Evolutionary conservation across 441 rosid species (phyloP).

Genomic region (Lepidium campestre): DNA sequence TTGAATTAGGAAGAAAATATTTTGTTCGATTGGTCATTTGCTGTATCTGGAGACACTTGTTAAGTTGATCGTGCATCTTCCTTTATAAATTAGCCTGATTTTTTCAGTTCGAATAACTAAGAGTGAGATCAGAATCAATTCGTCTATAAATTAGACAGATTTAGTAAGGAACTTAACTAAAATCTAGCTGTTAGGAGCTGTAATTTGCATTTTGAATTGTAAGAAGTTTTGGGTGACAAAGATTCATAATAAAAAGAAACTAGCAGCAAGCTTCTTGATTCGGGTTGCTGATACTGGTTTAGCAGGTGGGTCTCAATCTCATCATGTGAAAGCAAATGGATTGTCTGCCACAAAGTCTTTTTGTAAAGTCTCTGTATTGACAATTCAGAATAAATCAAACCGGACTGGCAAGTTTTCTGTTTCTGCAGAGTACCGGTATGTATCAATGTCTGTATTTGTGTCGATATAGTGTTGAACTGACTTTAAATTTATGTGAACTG

Average conservation of each 20-base stretch:
- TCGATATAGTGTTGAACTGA: background rate
- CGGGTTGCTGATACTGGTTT: background rate
- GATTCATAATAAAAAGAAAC: background rate
- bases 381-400: slow-evolving; percentile 35
- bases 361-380: slow-evolving; percentile 33
- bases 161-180: background rate
- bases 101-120: background rate
- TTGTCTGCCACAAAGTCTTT: slow-evolving; percentile 33
- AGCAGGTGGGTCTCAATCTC: slow-evolving; percentile 45
- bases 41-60: background rate
- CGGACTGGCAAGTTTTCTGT: slow-evolving; percentile 35
- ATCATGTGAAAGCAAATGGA: slow-evolving; percentile 31
- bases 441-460: background rate
- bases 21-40: background rate
- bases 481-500: background rate
- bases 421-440: slow-evolving; percentile 58
- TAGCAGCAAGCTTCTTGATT: background rate
- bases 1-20: background rate
- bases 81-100: background rate
- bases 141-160: background rate
- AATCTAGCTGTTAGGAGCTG: background rate
- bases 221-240: background rate
- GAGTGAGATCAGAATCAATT: background rate
- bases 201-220: background rate
- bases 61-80: background rate